Evolutionary conservation across 371 early-diverging fungal genomes (phyloP).

Genomic region (Apophysomyces variabilis): DNA sequence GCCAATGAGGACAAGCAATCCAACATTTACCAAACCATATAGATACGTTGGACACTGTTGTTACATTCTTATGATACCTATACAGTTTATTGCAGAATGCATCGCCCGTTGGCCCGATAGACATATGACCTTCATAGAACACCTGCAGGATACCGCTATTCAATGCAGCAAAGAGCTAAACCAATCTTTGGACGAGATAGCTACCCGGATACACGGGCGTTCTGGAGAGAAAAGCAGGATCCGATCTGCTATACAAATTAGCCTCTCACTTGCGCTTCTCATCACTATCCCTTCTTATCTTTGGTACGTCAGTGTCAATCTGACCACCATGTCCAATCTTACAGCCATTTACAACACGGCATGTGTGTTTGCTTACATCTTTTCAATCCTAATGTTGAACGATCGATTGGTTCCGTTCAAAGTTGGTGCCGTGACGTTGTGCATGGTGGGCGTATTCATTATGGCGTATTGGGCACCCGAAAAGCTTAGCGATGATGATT

Average conservation of each 20-base stretch:
- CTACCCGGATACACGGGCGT: constrained; percentile 9
- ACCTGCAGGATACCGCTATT: constrained; percentile 11
- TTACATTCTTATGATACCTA: constrained; percentile 68
- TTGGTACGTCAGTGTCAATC: constrained; percentile 80
- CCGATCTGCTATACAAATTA: constrained; percentile 32
- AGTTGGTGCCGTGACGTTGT: constrained; percentile 65
- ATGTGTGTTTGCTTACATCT: constrained; percentile 82
- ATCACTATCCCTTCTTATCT: constrained; percentile 74
- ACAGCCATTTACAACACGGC: constrained; percentile 85
- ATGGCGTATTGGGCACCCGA: constrained; percentile 59
- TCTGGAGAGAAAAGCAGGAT: constrained; percentile 18
- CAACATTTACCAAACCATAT: constrained; percentile 3
- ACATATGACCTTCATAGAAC: constrained; percentile 13
- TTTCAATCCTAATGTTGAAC: constrained; percentile 69
- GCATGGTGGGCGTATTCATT: constrained; percentile 70
- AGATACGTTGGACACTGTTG: constrained; percentile 77
- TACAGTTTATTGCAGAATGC: constrained; percentile 62
- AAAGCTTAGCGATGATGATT: constrained; percentile 8
- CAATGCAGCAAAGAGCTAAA: constrained; percentile 10
- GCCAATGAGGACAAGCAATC: background rate
- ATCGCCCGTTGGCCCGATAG: constrained; percentile 28
- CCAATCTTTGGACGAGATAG: constrained; percentile 14
- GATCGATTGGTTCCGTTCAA: constrained; percentile 66
- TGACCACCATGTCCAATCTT: constrained; percentile 77
- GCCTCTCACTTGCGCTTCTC: constrained; percentile 49